Base-by-base conservation (phyloP, 2,329 filamentous ascomycete genomes). In the Cercospora sojina region DNA sequence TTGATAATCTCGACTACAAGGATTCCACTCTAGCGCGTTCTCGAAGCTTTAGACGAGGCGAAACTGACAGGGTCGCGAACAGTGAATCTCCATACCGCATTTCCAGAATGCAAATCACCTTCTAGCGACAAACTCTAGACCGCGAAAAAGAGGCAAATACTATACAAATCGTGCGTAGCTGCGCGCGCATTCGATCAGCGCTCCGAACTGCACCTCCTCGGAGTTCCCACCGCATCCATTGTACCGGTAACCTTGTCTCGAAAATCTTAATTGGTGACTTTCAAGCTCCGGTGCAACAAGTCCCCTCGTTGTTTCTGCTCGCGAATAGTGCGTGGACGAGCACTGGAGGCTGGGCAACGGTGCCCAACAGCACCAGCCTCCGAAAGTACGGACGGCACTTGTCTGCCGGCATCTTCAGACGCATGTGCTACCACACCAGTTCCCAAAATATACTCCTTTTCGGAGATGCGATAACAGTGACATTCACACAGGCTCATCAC, bases 31-130 rank as follows among this genome's bases (percentile, higher is more conserved):
- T 49, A 23, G 43, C 43, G 43, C 43, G 43, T 49, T 49, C 43
- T 49, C 43, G 43, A 49, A 49, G 43, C 43, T 49, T 49, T 49
- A 23, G 43, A 49, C 43, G 43, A 49, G 9, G 20, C 43, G 25
- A 5, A 13, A 49, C 43, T 49, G 43, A 49, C 43, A 49, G 43
- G 43, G 10, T 16, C 29, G 51, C 29, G 2, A 32, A 56, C 51
- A 56, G 51, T 32, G 25, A 29, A 56, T 56, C 25, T 27, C 23
- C 51, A 13, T 18, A 31, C 20, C 25, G 51, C 13, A 31, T 18
- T 56, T 56, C 51, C 51, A 56, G 51, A 56, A 56, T 29, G 51
- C 51, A 56, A 56, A 56, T 56, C 51, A 32, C 51, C 51, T 56
- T 29, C 29, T 29, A 56, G 51, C 51, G 51, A 56, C 51, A 31